Base-by-base conservation (phyloP, 2,329 filamentous ascomycete species). In the Xylariales sp. region DNA sequence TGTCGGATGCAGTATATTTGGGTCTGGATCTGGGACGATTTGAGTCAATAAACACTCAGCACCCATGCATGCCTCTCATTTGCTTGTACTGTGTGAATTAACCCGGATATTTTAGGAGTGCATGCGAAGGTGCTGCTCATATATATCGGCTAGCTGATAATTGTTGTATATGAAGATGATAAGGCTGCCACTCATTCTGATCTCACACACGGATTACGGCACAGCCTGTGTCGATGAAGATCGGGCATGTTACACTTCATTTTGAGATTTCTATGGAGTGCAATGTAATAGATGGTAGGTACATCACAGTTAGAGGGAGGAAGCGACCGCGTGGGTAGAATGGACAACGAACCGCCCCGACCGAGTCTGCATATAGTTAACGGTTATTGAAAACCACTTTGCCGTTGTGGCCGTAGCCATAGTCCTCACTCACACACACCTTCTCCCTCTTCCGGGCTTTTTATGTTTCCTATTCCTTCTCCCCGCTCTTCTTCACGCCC, bases 1-100 rank as follows among this genome's bases (percentile, higher is more conserved):
- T 28, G 39, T 23, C 49, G 39, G 30, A 45, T 55, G 10, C 23
- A 30, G 39, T 23, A 45, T 56, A 54, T 59, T 53, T 18, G 48
- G 12, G 3, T 48, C 39, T 54, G 9, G 48, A 23, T 55, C n/a
- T 28, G 28, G 50, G 30, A 45, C 28, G 46, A 50, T n/a, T 3
- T 4, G 36, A 16, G 3, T 23, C 9, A 59, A 57, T 54, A 45
- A 64, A 59, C 23, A 18, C 54, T 39, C 10, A 12, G 53, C 58
- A 52, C 39, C 49, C 30, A 1, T 16, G 12, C 3, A 18, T 36
- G 49, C 14, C 41, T 16, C 28, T 6, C 28, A 36, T 30, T 9
- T 53, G 23, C 10, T 16, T 45, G 6, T 52, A 23, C 12, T 50
- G 5, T 28, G 36, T 45, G 23, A 18, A 9, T 5, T 3, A 23